Evolutionary conservation across 495 filamentous ascomycete species (phyloP), one percentile per base, ranked within the genome.

Genomic region (Mytilinidion resinicola): DNA sequence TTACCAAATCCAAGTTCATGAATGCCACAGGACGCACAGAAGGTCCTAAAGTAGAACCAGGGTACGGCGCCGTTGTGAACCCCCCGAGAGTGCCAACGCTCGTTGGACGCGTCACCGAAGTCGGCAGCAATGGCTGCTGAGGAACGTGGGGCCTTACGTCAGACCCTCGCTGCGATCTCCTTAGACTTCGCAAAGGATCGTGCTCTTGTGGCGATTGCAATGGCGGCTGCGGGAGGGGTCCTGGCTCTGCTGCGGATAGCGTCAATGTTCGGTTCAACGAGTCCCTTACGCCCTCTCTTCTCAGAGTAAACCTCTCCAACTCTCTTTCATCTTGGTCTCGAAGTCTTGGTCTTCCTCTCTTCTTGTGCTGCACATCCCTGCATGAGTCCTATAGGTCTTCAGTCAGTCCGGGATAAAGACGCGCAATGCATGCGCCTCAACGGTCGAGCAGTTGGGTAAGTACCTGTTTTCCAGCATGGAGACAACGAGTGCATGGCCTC

Each of bases 281-380:
- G 41, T 17, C 19, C 10, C 19, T 55, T 42, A 41, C 48, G 50
- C 57, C 51, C 36, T 65, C 61, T 15, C 63, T 55, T 20, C 63
- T 65, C 53, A 53, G 25, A 30, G 61, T 52, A 17, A 55, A 35
- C 20, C 59, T 59, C 8, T 38, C 34, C 47, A 67, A 62, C 41
- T 77, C 75, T 50, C 82, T 79, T 52, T 96, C 93, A 19, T 49
- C 46, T 25, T 49, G 46, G 65, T 96, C 91, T 68, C 92, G 87
- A 66, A 98, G 77, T 51, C 93, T 86, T 64, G 93, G 93, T 56
- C 93, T 80, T 19, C 93, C 93, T 59, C 93, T 80, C 70, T 96
- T 97, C 74, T 96, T 98, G 73, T 97, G 92, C 64, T 91, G 90
- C 20, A 97, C 90, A 71, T 98, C 93, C 51, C 90, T 78, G 64